Conservation (phyloP, 2,329 filamentous ascomycete genomes). For the Diaporthe capsici region DNA sequence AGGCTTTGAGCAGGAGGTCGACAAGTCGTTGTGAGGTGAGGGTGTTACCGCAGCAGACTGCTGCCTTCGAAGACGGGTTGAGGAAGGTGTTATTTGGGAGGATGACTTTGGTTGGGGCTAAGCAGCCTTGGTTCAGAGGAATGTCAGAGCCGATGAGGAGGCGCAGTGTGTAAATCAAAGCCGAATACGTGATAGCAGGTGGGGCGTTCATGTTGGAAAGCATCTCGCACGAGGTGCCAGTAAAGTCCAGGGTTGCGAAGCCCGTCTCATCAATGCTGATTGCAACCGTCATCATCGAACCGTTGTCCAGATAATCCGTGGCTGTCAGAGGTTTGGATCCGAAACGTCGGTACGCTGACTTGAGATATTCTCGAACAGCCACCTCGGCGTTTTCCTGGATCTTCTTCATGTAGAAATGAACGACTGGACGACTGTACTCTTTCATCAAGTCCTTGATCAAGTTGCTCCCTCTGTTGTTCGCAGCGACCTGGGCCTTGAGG, state of each 20-base stretch:
- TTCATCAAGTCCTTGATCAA: slow-evolving; percentile 52
- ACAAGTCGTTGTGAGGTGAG: slow-evolving; percentile 41
- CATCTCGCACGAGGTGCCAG: slow-evolving; percentile 51
- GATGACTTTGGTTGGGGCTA: slow-evolving; percentile 50
- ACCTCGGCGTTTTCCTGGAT: slow-evolving; percentile 59
- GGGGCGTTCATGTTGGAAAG: slow-evolving; percentile 55
- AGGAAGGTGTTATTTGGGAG: slow-evolving; percentile 52
- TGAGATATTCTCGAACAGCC: slow-evolving; percentile 51
- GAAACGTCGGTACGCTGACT: slow-evolving; percentile 60
- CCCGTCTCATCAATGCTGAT: slow-evolving; percentile 51
- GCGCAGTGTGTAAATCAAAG: slow-evolving; percentile 55
- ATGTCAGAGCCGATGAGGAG: slow-evolving; percentile 53
- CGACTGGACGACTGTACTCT: slow-evolving; percentile 51
- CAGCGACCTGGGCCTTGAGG: slow-evolving; percentile 59
- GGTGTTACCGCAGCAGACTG: slow-evolving; percentile 43
- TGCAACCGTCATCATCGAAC: slow-evolving; percentile 51
- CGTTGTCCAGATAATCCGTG: slow-evolving; percentile 54
- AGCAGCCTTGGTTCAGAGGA: slow-evolving; percentile 55
- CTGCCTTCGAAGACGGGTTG: slow-evolving; percentile 49
- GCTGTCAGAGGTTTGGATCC: slow-evolving; percentile 46
- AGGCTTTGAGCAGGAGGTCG: slow-evolving; percentile 44
- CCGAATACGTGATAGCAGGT: slow-evolving; percentile 54
- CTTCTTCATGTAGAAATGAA: slow-evolving; percentile 56
- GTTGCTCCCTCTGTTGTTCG: slow-evolving; percentile 57
- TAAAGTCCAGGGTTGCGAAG: slow-evolving; percentile 52